Evolutionary conservation across 768 basidiomycete species (phyloP).

Genomic region (Hygrophorus pudorinus): DNA sequence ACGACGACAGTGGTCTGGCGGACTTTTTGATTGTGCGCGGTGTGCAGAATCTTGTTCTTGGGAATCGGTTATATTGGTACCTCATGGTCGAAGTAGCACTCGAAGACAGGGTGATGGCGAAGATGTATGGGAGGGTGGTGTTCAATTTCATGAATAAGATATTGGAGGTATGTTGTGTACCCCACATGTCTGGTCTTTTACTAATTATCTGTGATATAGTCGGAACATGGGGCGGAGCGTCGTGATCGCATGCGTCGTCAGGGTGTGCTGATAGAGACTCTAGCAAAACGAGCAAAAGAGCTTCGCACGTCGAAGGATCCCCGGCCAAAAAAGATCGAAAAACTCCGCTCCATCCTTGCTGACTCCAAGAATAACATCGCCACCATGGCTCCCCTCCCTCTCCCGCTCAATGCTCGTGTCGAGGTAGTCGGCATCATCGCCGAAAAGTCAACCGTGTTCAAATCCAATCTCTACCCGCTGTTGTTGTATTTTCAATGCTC

Average conservation of each 20-base stretch:
- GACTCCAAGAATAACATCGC: conserved; percentile 83
- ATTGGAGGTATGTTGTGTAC: conserved; percentile 49
- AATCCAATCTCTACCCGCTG: conserved; percentile 90
- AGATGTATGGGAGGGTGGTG: conserved; percentile 89
- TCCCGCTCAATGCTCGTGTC: conserved; percentile 85
- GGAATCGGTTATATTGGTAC: conserved; percentile 95
- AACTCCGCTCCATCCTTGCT: conserved; percentile 72
- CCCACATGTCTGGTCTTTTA: not conserved
- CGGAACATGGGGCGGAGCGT: conserved; percentile 70
- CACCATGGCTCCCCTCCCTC: conserved; percentile 69
- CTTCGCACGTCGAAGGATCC: conserved; percentile 86
- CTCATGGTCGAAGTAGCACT: conserved; percentile 92
- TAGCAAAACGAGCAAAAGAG: conserved; percentile 81
- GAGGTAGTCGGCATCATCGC: conserved; percentile 80
- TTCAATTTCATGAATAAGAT: conserved; percentile 87
- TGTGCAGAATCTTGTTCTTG: conserved; percentile 73
- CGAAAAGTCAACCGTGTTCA: conserved; percentile 94
- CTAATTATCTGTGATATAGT: conserved; percentile 22
- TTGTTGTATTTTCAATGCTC: conserved; percentile 83
- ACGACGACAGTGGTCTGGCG: conserved; percentile 87
- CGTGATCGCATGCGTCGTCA: conserved; percentile 88
- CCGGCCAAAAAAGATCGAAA: conserved; percentile 95
- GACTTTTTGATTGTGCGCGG: conserved; percentile 87
- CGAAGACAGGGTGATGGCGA: conserved; percentile 77
- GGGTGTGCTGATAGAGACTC: conserved; percentile 76